Evolutionary conservation across 2,329 filamentous ascomycete species (phyloP).

Genomic region (Apiospora sp.): DNA sequence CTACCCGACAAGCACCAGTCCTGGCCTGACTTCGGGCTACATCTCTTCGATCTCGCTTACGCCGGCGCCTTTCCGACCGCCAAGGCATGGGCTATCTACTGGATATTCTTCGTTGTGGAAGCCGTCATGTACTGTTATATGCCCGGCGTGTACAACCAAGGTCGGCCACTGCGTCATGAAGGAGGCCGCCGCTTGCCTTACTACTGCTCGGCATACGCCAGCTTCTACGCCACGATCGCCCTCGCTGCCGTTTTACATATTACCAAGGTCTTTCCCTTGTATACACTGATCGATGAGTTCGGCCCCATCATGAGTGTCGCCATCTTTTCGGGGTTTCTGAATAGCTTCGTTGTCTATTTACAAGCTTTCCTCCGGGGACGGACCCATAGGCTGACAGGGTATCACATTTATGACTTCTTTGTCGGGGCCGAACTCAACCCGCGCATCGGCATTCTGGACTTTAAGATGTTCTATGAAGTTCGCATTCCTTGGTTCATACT

Average conservation of each 20-base stretch:
- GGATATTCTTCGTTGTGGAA: constrained; percentile 89
- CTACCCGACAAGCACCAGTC: constrained; percentile 70
- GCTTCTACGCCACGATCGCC: constrained; percentile 85
- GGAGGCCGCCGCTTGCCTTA: constrained; percentile 88
- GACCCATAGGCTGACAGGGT: constrained; percentile 90
- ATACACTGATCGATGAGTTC: constrained; percentile 94
- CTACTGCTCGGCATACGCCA: constrained; percentile 90
- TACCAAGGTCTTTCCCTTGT: constrained; percentile 85
- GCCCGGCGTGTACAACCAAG: constrained; percentile 86
- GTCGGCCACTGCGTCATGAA: constrained; percentile 84
- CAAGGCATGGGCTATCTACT: constrained; percentile 92
- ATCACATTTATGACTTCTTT: constrained; percentile 89
- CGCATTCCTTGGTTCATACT: constrained; percentile 92
- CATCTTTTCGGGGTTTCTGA: constrained; percentile 89
- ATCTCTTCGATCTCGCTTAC: constrained; percentile 78
- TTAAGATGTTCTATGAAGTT: constrained; percentile 97
- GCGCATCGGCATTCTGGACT: constrained; percentile 83
- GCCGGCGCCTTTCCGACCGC: constrained; percentile 83
- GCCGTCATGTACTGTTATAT: constrained; percentile 82
- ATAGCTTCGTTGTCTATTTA: constrained; percentile 84
- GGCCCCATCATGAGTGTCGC: constrained; percentile 91
- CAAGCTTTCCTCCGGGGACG: constrained; percentile 84
- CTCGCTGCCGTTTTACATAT: constrained; percentile 76
- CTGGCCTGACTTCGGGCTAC: constrained; percentile 72
- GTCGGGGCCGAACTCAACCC: constrained; percentile 92